Percentiles rank a stretch among this genome's conserved stretches.
Evolutionary conservation across 2,329 filamentous ascomycete species (phyloP).

Genomic region (Aspergillus sp.): DNA sequence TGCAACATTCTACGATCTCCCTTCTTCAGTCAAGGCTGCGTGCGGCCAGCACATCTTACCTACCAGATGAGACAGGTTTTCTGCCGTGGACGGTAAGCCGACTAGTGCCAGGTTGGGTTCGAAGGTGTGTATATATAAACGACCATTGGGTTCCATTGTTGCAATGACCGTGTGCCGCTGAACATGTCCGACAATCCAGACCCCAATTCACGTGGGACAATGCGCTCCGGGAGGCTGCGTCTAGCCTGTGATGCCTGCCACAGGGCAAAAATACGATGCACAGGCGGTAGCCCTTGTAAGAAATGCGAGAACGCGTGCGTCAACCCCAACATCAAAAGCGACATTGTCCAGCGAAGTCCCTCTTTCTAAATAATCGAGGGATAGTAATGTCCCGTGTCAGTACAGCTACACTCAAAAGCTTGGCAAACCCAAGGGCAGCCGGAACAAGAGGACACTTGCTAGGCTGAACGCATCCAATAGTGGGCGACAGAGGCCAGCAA

Average conservation of each 20-base stretch:
- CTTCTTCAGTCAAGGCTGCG: too few species aligned
- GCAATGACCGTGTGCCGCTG: background rate
- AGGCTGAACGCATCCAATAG: background rate
- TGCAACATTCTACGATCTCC: too few species aligned
- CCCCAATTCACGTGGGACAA: background rate
- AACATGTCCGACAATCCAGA: background rate
- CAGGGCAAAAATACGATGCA: background rate
- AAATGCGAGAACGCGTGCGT: background rate
- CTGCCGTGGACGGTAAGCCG: too few species aligned
- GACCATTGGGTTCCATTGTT: background rate
- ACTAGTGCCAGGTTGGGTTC: background rate
- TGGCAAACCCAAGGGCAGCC: conserved; percentile 1
- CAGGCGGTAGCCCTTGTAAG: background rate
- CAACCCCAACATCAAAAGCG: background rate
- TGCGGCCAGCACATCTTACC: too few species aligned
- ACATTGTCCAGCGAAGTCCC: background rate
- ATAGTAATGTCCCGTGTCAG: background rate
- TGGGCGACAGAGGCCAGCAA: too few species aligned
- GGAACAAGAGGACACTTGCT: conserved; percentile 1
- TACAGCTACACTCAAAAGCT: background rate
- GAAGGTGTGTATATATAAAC: background rate
- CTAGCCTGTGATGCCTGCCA: background rate
- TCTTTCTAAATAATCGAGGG: background rate
- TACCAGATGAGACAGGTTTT: too few species aligned
- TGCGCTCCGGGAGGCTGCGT: background rate